Percentiles rank a stretch among this genome's conserved stretches.
phyloP scores from a whole-genome alignment of 495 filamentous ascomycete species.

The Aspergillus sclerotiicarbonarius region DNA sequence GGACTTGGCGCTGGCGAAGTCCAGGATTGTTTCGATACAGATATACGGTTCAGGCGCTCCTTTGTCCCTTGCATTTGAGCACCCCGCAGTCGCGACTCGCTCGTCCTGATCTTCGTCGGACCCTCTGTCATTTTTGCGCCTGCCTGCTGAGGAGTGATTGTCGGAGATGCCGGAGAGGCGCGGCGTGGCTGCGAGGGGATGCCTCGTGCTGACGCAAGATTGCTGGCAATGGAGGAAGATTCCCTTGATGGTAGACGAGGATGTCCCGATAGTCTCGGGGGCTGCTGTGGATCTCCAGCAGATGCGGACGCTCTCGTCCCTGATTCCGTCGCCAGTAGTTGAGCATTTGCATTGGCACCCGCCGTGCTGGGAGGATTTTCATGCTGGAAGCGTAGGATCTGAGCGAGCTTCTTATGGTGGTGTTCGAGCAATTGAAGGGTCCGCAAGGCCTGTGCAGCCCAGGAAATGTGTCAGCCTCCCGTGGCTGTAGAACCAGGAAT shows the following conservation, averaged over 20 bases:
- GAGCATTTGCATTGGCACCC: constrained; percentile 7
- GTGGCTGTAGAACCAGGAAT: neutral
- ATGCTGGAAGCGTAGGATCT: constrained; percentile 69
- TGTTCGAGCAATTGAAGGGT: constrained; percentile 80
- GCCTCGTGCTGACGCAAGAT: constrained; percentile 83
- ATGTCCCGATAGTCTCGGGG: constrained; percentile 37
- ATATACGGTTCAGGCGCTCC: constrained; percentile 24
- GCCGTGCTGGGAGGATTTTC: constrained; percentile 49
- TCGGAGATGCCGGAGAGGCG: constrained; percentile 61
- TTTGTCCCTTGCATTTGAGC: constrained; percentile 21
- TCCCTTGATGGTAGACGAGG: constrained; percentile 59
- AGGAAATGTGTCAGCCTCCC: neutral
- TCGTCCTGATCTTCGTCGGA: constrained; percentile 44
- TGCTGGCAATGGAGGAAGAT: constrained; percentile 85
- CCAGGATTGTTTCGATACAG: constrained; percentile 34
- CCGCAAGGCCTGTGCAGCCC: constrained; percentile 60
- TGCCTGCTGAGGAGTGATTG: constrained; percentile 69
- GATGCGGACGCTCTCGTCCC: constrained; percentile 27
- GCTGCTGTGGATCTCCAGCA: constrained; percentile 33
- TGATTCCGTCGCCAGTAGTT: constrained; percentile 23
- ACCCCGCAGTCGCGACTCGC: constrained; percentile 36
- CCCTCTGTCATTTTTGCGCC: constrained; percentile 67
- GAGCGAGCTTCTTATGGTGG: constrained; percentile 78
- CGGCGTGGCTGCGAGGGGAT: constrained; percentile 70
- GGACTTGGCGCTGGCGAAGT: constrained; percentile 34